These are phyloP conservation scores for Botrytis paeoniae DNA, from an alignment of 2,329 filamentous ascomycete genomes.

Conservation along the genomic window DNA sequence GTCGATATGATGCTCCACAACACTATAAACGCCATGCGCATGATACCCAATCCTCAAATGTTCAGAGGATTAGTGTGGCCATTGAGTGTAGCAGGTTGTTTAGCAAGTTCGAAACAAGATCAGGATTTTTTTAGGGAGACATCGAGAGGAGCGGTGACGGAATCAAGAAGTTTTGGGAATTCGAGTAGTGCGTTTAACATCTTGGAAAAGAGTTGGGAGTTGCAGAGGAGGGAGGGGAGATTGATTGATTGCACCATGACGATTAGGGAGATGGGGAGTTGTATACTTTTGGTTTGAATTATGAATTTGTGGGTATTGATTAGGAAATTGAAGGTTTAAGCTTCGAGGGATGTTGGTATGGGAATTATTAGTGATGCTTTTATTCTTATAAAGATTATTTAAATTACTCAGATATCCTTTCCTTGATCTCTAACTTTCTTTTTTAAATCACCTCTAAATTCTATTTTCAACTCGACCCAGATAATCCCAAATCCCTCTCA, in stretches of 20 bases:
- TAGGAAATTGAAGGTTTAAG: no score
- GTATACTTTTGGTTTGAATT: conserved; percentile 21
- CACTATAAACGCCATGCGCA: conserved; percentile 21
- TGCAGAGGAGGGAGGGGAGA: conserved; percentile 15
- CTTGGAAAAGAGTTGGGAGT: conserved; percentile 25
- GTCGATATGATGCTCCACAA: conserved; percentile 15
- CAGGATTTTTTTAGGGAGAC: conserved; percentile 25
- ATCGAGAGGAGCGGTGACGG: conserved; percentile 3
- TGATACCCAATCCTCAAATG: conserved; percentile 22
- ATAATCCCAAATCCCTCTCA: conserved; percentile 27
- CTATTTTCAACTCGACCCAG: background rate
- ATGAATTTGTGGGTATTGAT: background rate
- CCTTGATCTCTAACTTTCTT: background rate
- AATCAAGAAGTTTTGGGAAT: conserved; percentile 23
- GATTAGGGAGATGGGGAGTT: conserved; percentile 18
- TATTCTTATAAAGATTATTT: background rate
- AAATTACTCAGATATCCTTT: background rate
- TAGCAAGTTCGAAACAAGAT: conserved; percentile 21
- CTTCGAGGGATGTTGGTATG: no score
- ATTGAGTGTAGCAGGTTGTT: conserved; percentile 27
- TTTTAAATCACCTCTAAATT: background rate
- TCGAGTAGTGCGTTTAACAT: conserved; percentile 21
- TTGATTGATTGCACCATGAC: conserved; percentile 21
- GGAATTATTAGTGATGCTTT: background rate
- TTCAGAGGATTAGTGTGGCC: conserved; percentile 26